Conservation (phyloP, 441 rosid genomes). For the Gossypium davidsonii region DNA sequence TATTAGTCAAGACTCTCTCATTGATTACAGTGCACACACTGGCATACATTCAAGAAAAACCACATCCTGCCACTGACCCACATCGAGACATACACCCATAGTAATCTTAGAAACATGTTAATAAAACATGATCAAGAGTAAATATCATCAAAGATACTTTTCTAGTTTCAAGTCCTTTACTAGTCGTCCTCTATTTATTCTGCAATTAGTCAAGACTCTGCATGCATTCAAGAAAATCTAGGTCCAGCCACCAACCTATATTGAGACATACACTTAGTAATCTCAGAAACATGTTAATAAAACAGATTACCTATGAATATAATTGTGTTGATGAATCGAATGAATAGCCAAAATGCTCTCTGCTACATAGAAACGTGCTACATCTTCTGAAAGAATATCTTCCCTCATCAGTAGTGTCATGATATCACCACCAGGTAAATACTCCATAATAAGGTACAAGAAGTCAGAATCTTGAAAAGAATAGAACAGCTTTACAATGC, state of each 20-base stretch:
- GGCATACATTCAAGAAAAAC: neutral
- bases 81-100: neutral
- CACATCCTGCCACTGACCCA: neutral
- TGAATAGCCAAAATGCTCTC: constrained; percentile 92
- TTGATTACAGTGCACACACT: neutral
- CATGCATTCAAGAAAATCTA: neutral
- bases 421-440: constrained; percentile 94
- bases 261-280: neutral
- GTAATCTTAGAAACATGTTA: neutral
- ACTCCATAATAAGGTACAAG: constrained; percentile 95
- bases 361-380: constrained; percentile 82
- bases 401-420: constrained; percentile 96
- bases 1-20: neutral
- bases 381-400: constrained; percentile 86
- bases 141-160: too few species aligned
- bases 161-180: too few species aligned
- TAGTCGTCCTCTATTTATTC: too few species aligned
- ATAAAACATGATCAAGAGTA: neutral
- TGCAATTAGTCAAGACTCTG: too few species aligned
- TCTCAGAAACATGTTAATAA: neutral
- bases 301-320: constrained; percentile 66
- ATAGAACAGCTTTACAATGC: constrained; percentile 75
- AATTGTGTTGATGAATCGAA: constrained; percentile 88
- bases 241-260: neutral
- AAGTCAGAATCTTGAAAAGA: constrained; percentile 91